Evolutionary conservation across 2,329 filamentous ascomycete species (phyloP).

Genomic region (Lanzia echinophila): DNA sequence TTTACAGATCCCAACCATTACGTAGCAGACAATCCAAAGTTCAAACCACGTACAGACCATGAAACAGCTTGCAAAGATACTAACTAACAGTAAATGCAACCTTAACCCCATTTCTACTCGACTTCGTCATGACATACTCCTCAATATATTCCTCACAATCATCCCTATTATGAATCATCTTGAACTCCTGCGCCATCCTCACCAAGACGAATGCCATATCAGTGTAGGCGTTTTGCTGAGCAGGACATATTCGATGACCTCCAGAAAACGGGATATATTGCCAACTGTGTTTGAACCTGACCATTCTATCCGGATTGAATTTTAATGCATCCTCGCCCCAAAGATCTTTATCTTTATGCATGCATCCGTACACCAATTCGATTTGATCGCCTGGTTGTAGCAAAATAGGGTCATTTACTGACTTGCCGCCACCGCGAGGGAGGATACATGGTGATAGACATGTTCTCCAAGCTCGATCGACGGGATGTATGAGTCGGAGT

Average conservation of each 20-base stretch:
- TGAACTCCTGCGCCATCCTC: slow-evolving; percentile 1
- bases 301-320: slow-evolving; percentile 37
- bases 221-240: slow-evolving; percentile 6
- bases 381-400: slow-evolving; percentile 18
- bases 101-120: slow-evolving; percentile 1
- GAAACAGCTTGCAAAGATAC: too few relatives aligned
- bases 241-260: slow-evolving; percentile 3
- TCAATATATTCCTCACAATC: slow-evolving; percentile 1
- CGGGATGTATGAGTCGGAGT: slow-evolving; percentile 31
- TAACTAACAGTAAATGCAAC: not conserved
- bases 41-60: too few relatives aligned
- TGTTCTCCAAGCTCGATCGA: slow-evolving; percentile 20
- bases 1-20: too few relatives aligned
- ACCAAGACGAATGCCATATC: slow-evolving; percentile 1
- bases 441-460: slow-evolving; percentile 12
- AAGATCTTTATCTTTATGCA: slow-evolving; percentile 34
- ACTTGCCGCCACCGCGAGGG: slow-evolving; percentile 27
- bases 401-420: slow-evolving; percentile 23
- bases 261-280: slow-evolving; percentile 4
- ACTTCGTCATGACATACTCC: slow-evolving; percentile 1
- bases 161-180: slow-evolving; percentile 3
- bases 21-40: too few relatives aligned
- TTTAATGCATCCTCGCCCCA: slow-evolving; percentile 34
- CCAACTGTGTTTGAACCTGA: slow-evolving; percentile 28
- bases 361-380: slow-evolving; percentile 19